Base-by-base conservation (phyloP, 2,329 filamentous ascomycete species). In the Exophiala bonariae region DNA sequence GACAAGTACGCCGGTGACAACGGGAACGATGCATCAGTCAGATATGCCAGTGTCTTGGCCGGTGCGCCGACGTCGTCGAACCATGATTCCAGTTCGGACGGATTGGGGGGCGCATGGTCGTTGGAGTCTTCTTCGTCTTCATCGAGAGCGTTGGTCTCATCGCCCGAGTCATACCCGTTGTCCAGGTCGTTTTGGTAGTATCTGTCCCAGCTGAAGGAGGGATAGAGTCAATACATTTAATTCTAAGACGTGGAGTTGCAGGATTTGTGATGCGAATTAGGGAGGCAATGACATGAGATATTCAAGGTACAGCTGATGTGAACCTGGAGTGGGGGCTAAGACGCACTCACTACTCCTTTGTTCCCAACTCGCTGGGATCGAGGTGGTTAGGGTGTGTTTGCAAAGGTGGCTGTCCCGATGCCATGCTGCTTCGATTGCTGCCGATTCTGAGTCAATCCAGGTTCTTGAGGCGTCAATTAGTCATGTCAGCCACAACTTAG, bases 1-100 rank as follows among this genome's bases (percentile, higher is more conserved):
- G 23, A 6, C 16, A 14, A 17, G 55, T 66, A 63, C 23, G 59
- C 58, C 17, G 70, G 68, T 23, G 71, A 62, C 3, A 72, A 59
- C 54, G 81, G 64, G 20, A 74, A 69, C 1, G 67, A 67, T 11
- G 73, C 67, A 3, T 73, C 69, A 3, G 73, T 73, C 6, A 95
- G 78, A 65, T 86, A 90, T 8, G 73, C 67, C 18, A 95, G 69
- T 50, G 95, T 82, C 63, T 91, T 91, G 53, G 83, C 77, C 63
- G 96, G 89, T 52, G 93, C 93, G 62, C 86, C 83, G 23, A 89
- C 87, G 71, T 97, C 93, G 66, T 90, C 86, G 78, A 99, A 99
- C 93, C 93, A 99, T 60, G 93, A 83, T 50, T 86, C 86, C 73
- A 74, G 69, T 9, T 96, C 88, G 47, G 79, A 70, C 8, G 87